Conservation (phyloP, 2,329 filamentous ascomycete species). For the Lasiodiplodia hormozganensis region DNA sequence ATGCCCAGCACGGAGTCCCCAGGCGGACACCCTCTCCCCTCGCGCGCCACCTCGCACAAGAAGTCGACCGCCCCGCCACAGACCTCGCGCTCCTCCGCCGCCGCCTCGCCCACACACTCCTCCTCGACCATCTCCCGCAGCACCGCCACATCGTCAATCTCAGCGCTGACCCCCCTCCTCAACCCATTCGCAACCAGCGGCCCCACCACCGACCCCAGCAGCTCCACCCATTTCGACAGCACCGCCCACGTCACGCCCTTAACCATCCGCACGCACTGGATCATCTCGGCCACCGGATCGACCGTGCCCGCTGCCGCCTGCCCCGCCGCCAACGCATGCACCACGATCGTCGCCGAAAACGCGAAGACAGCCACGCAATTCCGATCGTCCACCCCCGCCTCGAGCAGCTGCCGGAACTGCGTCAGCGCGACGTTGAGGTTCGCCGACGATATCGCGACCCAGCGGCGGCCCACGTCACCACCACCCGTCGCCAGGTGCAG, state of each 20-base stretch:
- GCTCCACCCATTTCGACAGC: neutral
- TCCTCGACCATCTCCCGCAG: neutral
- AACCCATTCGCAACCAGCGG: neutral
- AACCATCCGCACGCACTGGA: neutral
- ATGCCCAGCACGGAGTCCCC: neutral
- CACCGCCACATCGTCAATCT: neutral
- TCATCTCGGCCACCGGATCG: neutral
- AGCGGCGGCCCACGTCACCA: neutral
- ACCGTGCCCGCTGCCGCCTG: no score
- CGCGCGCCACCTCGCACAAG: neutral
- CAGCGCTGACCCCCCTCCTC: neutral
- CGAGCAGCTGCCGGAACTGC: neutral
- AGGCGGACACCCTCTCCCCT: neutral
- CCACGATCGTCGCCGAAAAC: neutral
- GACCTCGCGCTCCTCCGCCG: neutral
- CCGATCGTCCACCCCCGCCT: neutral
- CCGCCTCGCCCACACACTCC: neutral
- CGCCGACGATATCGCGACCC: neutral
- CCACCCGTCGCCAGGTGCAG: slow-evolving; percentile 30
- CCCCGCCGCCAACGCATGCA: neutral
- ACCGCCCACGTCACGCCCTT: neutral
- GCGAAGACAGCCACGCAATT: neutral
- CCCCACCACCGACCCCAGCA: neutral
- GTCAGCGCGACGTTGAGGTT: neutral
- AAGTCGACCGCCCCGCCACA: neutral